A percentile compares a stretch with the other conserved stretches of the same genome.
Conservation (phyloP, 805 yeast species). For the Candida nanaspora region DNA sequence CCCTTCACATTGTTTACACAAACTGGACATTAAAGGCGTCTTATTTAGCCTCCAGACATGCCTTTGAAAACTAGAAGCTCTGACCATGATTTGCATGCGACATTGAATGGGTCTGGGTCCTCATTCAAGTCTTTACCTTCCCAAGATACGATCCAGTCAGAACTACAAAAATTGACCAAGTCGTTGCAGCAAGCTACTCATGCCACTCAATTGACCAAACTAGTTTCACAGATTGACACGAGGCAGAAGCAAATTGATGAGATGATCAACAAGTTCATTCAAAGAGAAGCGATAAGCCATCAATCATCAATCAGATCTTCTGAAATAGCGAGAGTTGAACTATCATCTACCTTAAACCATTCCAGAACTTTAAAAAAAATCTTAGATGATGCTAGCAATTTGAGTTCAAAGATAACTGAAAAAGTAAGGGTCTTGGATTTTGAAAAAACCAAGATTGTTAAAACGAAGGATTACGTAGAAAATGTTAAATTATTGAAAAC, state of each 20-base stretch:
- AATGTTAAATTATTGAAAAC: constrained; percentile 60
- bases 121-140: constrained; percentile 7
- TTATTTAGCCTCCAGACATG: no score
- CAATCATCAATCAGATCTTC: constrained; percentile 33
- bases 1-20: no score
- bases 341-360: constrained; percentile 50
- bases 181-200: constrained; percentile 17
- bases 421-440: constrained; percentile 63
- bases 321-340: constrained; percentile 55
- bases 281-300: constrained; percentile 30
- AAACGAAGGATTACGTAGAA: constrained; percentile 57
- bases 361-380: constrained; percentile 50
- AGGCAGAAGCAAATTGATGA: constrained; percentile 20
- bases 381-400: constrained; percentile 52
- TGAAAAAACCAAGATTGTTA: constrained; percentile 58
- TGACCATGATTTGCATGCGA: not conserved
- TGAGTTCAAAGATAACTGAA: constrained; percentile 61
- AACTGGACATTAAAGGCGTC: no score
- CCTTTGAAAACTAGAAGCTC: no score
- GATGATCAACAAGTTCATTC: constrained; percentile 12
- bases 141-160: constrained; percentile 14
- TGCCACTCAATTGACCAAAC: constrained; percentile 15
- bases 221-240: constrained; percentile 16
- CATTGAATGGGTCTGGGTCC: not conserved
- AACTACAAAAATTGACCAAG: constrained; percentile 13